phyloP scores from a whole-genome alignment of 208 protist genomes.

The Leishmania tarentolae region DNA sequence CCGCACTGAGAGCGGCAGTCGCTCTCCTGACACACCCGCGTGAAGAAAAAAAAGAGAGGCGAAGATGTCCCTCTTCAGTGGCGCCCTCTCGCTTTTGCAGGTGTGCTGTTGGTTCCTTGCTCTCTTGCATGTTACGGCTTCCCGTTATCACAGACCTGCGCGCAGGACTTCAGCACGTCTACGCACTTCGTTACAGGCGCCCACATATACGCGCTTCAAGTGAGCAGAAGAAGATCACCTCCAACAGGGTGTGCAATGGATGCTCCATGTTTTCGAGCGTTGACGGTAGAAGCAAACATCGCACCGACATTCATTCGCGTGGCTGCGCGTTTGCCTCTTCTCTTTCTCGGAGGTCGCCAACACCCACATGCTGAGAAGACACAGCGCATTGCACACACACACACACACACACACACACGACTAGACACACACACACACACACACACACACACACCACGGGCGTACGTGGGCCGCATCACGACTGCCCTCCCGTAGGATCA shows the following conservation, averaged over 20 bases:
- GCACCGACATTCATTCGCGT: neutral
- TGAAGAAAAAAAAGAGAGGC: neutral
- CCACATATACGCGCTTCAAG: neutral
- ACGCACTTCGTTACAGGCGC: neutral
- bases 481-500: neutral
- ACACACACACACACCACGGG: neutral
- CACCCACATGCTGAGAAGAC: neutral
- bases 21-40: too few species aligned
- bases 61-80: neutral
- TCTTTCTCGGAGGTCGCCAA: neutral
- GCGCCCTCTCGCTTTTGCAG: neutral
- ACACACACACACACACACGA: neutral
- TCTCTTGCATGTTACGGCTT: neutral
- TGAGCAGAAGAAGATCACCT: neutral
- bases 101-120: neutral
- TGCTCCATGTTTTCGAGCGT: neutral
- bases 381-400: neutral
- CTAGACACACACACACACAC: conserved; percentile 1
- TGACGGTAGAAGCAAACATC: neutral
- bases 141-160: neutral
- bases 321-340: neutral
- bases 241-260: neutral
- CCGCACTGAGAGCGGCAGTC: too few species aligned
- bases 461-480: neutral
- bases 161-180: neutral